Base-by-base conservation (phyloP, 139 green algal species). In the Chlamydomonas eustigma region DNA sequence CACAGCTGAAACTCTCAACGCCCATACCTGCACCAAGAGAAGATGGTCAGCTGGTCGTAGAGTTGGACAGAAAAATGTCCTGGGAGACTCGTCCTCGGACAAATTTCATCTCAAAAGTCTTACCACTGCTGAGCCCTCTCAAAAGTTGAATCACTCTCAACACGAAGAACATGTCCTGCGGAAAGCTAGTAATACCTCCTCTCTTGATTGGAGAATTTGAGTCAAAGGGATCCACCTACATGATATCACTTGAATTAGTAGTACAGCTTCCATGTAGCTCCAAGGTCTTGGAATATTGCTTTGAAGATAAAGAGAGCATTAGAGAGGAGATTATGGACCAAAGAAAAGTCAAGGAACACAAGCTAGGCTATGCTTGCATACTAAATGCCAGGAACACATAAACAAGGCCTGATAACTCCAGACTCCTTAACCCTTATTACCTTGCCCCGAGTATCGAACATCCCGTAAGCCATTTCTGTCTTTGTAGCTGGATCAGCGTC, bases 141-240 rank as follows among this genome's bases (percentile, higher is more conserved):
- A 97, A 86, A 81, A 97, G 83, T 79, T 93, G 89, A 33, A 94
- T 84, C 74, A 96, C 91, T 4, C 95, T 83, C 82, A 98, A 78
- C 63, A 98, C 92, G 77, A 98, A 98, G 83, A 98, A 98, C 73
- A 97, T 83, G 83, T 98, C 95, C 30, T 87, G 77, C 0, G 95
- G 95, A 82, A 98, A 98, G n/a, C 80, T 84, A 51, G 85, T 78
- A 76, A 98, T 90, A 73, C 81, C 83, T 65, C 87, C 83, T 69
- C 89, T 75, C 84, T 97, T 97, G 70, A 98, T 90, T 39, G 91
- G 89, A 30, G 85, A 92, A 65, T 93, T 80, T 1, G 88, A 75
- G 75, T 91, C 88, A 85, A 97, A 97, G 2, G 92, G 92, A 78
- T 97, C 87, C n/a, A 96, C 88, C 84, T 88, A 63, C 80, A 73